Base-by-base conservation (phyloP, 2,329 filamentous ascomycete genomes). In the Aspergillus novofumigatus region DNA sequence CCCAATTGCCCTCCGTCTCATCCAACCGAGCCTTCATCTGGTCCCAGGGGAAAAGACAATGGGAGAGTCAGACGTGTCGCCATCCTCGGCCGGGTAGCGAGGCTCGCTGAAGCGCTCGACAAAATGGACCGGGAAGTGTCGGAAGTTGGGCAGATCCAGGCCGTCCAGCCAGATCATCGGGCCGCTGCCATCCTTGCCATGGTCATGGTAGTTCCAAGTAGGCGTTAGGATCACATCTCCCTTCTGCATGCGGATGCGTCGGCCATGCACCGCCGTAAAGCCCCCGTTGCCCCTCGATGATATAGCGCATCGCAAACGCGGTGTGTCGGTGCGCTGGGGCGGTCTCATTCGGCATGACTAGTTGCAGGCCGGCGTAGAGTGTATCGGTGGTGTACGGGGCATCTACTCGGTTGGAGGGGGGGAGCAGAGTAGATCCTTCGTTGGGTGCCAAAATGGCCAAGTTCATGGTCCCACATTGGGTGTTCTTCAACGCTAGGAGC, bases 131-230 rank as follows among this genome's bases (percentile, higher is more conserved):
- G 29, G 29, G 29, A 35, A 35, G 29, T 35, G 29, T 2, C 29
- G 11, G 4, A 35, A 35, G 29, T 14, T 35, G 29, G 83, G 82
- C 1, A 85, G 65, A 67, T 85, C 80, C 1, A 86, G 66, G 3
- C 78, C 80, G 63, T 85, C 83, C 1, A 86, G 72, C 83, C 83
- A 86, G 28, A 86, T 79, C 66, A 84, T 80, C 0, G 81, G 81
- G 1, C 74, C 74, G 1, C 74, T 72, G 8, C 81, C 79, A 56
- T 85, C 81, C 50, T 85, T 85, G 3, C 83, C 83, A 56, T 86
- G 83, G 58, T 85, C 83, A 58, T 84, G 83, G 77, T 80, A 85
- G 63, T 83, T 80, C 83, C 83, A 85, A 0, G 76, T 79, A 0
- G 82, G 83, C 0, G 83, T 86, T 0, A 85, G 68, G 14, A 85